Conservation (phyloP, 23 red algal genomes). For the Gracilaria domingensis region DNA sequence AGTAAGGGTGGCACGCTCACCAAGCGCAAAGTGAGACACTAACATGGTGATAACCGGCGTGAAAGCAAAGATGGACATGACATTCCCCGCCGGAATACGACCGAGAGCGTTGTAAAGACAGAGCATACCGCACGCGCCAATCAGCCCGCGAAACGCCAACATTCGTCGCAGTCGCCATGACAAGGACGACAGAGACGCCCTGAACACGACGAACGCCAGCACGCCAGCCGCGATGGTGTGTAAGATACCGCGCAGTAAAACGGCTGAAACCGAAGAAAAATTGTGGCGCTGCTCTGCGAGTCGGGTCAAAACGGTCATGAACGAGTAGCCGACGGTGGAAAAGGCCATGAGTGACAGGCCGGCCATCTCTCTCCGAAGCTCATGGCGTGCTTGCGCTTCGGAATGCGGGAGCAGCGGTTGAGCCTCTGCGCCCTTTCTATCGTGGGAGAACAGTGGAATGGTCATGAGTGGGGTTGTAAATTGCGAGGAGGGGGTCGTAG, state of each 20-base stretch:
- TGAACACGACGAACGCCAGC: neutral
- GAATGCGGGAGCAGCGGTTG: no score
- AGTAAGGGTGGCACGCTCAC: conserved; percentile 1
- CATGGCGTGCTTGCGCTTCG: no score
- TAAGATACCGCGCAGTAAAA: conserved; percentile 26
- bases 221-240: conserved; percentile 13
- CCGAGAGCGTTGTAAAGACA: conserved; percentile 28
- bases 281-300: neutral
- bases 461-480: no score
- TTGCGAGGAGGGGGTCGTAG: no score
- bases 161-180: conserved; percentile 4
- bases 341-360: conserved; percentile 48
- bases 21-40: conserved; percentile 31
- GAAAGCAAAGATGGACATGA: conserved; percentile 56
- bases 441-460: no score
- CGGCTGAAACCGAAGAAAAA: conserved; percentile 4
- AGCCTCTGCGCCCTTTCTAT: no score
- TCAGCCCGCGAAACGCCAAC: conserved; percentile 20
- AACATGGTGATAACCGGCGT: conserved; percentile 47
- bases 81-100: conserved; percentile 37
- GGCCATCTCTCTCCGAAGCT: neutral
- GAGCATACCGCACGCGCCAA: conserved; percentile 46
- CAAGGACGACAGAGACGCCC: neutral
- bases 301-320: conserved; percentile 12
- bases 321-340: conserved; percentile 52